Base-by-base conservation (phyloP, 257 asterid genomes). In the Petunia secreta region DNA sequence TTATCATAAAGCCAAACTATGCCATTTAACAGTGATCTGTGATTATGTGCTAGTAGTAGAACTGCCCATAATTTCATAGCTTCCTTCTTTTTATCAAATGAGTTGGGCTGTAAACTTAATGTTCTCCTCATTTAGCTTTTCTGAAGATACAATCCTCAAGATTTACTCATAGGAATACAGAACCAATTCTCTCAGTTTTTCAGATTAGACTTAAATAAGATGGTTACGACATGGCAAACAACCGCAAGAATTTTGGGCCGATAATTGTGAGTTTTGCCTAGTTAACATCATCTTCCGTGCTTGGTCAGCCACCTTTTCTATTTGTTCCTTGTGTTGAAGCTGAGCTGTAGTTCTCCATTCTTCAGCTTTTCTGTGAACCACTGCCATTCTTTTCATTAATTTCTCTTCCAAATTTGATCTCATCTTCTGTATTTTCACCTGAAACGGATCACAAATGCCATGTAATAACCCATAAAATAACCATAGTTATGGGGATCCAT, bases 341-440 rank as follows among this genome's bases (percentile, higher is more conserved):
- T 90, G 94, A 2, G 98, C 97, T 5, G 89, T 63, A 15, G 90
- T 90, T 74, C 97, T 91, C 97, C 89, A 90, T 83, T 96, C 98
- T 81, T 96, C 99, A 0, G 98, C 99, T 87, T 91, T 96, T 60
- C 97, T 84, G n/a, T 91, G 92, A 81, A 92, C 99, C 6, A 88
- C 87, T 0, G 92, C 97, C 98, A 94, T 94, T 82, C 90, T 94
- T 88, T 92, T 96, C 99, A 93, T 94, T 38, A 96, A 81, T 63
- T 92, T 96, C 74, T 94, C 98, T 82, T 96, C 99, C 87, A 94
- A 25, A 85, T 92, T 91, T 8, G 96, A 91, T 80, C 95, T 88
- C 98, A 94, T 94, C 87, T 86, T 96, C 89, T 96, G 94, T 66
- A 96, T 88, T 86, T 96, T 96, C 90, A 96, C 98, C 99, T 96